Evolutionary conservation across 2,329 filamentous ascomycete species (phyloP).

Genomic region (Raffaelea albimanens): DNA sequence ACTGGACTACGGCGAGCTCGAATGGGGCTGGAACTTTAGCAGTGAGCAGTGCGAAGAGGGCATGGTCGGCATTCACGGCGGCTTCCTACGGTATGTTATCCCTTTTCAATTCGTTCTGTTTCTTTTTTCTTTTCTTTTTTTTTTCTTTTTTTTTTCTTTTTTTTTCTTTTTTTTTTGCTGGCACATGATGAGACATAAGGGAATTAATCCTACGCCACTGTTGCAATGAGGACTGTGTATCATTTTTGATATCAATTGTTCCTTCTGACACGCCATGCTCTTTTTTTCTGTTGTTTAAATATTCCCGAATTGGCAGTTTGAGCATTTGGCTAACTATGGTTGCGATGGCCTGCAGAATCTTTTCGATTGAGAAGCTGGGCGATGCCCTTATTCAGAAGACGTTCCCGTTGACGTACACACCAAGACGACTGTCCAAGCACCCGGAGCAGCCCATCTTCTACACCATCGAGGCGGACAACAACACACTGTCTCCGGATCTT

Average conservation of each 20-base stretch:
- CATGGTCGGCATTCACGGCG: conserved; percentile 86
- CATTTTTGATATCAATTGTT: conserved; percentile 92
- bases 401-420: conserved; percentile 81
- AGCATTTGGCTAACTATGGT: conserved; percentile 6
- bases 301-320: no score
- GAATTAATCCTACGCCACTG: conserved; percentile 43
- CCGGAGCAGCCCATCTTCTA: conserved; percentile 87
- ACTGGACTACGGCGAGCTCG: conserved; percentile 75
- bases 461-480: conserved; percentile 87
- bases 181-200: conserved; percentile 50
- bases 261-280: conserved; percentile 65
- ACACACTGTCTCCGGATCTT: conserved; percentile 74
- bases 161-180: conserved; percentile 18
- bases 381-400: conserved; percentile 81
- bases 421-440: conserved; percentile 77
- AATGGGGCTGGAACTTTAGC: conserved; percentile 94
- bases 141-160: conserved; percentile 18
- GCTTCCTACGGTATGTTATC: conserved; percentile 65
- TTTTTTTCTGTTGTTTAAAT: not conserved
- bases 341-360: conserved; percentile 57
- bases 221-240: conserved; percentile 47
- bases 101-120: conserved; percentile 30
- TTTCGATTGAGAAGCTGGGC: conserved; percentile 77
- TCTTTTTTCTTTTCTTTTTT: conserved; percentile 52
- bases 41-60: conserved; percentile 90